phyloP scores from a whole-genome alignment of 2,329 filamentous ascomycete species.

The Diplodia corticola region DNA sequence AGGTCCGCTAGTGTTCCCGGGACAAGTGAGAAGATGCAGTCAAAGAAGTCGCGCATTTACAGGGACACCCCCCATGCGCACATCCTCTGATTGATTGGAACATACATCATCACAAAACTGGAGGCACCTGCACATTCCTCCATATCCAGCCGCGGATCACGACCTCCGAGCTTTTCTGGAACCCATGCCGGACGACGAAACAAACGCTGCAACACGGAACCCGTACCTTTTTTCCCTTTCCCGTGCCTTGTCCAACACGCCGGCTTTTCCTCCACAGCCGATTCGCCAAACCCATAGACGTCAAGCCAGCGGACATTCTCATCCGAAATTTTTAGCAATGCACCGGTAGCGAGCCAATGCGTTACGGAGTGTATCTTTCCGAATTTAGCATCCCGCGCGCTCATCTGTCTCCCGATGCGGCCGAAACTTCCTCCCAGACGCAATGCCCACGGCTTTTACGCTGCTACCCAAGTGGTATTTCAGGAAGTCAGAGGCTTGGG shows the following conservation, averaged over 20 bases:
- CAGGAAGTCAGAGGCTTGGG: slow-evolving; percentile 25
- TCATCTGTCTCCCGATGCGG: slow-evolving; percentile 21
- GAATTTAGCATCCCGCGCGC: slow-evolving; percentile 31
- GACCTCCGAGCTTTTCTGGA: slow-evolving; percentile 26
- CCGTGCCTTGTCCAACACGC: slow-evolving; percentile 25
- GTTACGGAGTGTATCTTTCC: slow-evolving; percentile 26
- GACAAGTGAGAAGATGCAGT: slow-evolving; percentile 25
- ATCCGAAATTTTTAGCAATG: slow-evolving; percentile 16
- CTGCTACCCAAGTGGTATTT: slow-evolving; percentile 30
- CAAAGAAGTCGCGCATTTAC: slow-evolving; percentile 27
- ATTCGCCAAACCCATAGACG: slow-evolving; percentile 31
- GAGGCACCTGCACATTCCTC: slow-evolving; percentile 26
- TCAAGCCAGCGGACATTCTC: slow-evolving; percentile 31
- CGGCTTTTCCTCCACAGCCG: slow-evolving; percentile 26
- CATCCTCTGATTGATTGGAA: slow-evolving; percentile 28
- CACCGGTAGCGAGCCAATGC: too few relatives aligned
- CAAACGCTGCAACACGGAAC: background rate
- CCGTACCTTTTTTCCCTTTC: slow-evolving; percentile 21
- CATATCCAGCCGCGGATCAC: slow-evolving; percentile 28
- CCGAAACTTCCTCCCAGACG: slow-evolving; percentile 27
- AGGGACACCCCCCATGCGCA: slow-evolving; percentile 27
- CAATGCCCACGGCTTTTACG: slow-evolving; percentile 30
- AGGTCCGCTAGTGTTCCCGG: too few relatives aligned
- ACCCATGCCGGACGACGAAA: background rate
- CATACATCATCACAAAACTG: slow-evolving; percentile 24